phyloP scores from a whole-genome alignment of 164 flowering plant genomes.

The Macadamia integrifolia region DNA sequence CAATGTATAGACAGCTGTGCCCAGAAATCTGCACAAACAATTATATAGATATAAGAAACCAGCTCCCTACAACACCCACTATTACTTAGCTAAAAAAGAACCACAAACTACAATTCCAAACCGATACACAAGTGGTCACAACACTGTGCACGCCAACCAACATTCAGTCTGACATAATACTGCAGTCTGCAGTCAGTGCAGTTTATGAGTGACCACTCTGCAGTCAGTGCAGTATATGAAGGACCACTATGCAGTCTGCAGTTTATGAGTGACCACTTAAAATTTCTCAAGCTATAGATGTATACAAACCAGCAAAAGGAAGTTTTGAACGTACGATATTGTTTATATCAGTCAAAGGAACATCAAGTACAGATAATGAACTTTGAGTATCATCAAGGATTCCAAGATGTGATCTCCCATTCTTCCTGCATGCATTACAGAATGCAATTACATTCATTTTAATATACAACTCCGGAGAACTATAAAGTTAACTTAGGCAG shows the following conservation, averaged over 20 bases:
- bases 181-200: neutral
- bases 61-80: too few species aligned
- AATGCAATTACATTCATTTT: neutral
- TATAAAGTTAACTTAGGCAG: neutral
- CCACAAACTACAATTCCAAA: too few species aligned
- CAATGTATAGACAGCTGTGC: conserved; percentile 50
- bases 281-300: neutral
- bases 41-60: conserved; percentile 2
- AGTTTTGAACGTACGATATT: conserved; percentile 49
- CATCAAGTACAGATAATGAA: conserved; percentile 47
- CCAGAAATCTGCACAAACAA: conserved; percentile 51
- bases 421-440: conserved; percentile 52
- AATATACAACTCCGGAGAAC: neutral
- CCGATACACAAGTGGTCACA: too few species aligned
- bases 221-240: too few species aligned
- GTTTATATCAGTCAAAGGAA: conserved; percentile 77
- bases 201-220: neutral
- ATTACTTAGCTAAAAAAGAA: too few species aligned
- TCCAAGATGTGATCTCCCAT: conserved; percentile 82
- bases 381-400: conserved; percentile 47
- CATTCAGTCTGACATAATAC: neutral
- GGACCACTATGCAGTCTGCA: too few species aligned
- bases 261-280: neutral
- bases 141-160: neutral
- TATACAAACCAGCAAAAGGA: neutral